Evolutionary conservation across 306 rosid genomes (phyloP).

Genomic region (Lagenaria siceraria): DNA sequence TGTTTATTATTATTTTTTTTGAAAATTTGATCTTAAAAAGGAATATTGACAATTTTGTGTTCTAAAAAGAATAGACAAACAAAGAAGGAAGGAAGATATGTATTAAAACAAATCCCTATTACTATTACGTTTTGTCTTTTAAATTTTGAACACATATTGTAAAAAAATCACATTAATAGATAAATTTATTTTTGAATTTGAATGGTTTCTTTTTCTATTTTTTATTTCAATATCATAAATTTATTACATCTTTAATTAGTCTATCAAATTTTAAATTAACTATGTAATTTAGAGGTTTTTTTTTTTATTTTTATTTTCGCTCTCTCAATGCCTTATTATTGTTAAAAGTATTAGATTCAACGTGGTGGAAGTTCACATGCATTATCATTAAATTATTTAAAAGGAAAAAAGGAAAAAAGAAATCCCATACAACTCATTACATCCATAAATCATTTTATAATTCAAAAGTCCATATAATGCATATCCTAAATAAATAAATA

Average conservation of each 20-base stretch:
- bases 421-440: neutral
- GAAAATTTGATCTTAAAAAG: neutral
- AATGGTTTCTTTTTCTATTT: neutral
- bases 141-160: neutral
- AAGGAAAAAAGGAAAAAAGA: neutral
- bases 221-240: neutral
- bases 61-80: neutral
- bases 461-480: neutral
- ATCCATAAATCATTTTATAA: neutral
- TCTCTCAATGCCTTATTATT: too few relatives aligned
- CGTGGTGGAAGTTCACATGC: neutral
- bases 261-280: too few relatives aligned
- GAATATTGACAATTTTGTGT: neutral
- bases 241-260: neutral
- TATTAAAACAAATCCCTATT: conserved; percentile 1
- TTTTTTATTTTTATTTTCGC: too few relatives aligned
- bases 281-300: too few relatives aligned
- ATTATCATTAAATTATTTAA: neutral
- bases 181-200: neutral
- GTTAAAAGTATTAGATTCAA: neutral
- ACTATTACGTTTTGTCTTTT: neutral
- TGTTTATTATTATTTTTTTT: neutral
- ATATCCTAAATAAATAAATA: neutral
- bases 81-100: neutral
- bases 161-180: neutral